phyloP scores from a whole-genome alignment of 73 alveolate genomes.

The Stentor roeselii region DNA sequence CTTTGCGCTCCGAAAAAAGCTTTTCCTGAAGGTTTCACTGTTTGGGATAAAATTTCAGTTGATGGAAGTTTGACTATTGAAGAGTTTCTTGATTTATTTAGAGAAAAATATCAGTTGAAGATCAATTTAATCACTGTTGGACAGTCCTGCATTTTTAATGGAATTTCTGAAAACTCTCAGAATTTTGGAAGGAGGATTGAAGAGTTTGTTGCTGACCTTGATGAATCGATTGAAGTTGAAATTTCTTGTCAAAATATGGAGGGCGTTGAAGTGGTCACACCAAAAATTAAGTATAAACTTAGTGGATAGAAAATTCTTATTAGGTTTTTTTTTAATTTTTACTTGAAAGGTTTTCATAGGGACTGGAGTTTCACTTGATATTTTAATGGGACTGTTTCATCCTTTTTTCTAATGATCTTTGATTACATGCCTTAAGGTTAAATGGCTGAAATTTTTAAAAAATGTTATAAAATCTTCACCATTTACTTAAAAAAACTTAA shows the following conservation, averaged over 20 bases:
- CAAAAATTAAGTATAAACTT: background rate
- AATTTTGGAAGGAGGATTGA: background rate
- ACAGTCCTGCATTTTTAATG: background rate
- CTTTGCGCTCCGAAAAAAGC: slow-evolving; percentile 79
- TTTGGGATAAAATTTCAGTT: slow-evolving; percentile 87
- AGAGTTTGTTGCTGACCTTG: background rate
- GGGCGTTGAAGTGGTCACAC: background rate
- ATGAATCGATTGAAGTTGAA: background rate
- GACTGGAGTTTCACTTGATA: background rate
- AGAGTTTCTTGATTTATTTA: slow-evolving; percentile 63
- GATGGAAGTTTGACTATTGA: slow-evolving; percentile 74
- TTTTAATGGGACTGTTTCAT: background rate
- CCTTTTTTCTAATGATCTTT: background rate
- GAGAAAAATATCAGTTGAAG: slow-evolving; percentile 42
- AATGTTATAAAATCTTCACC: no score
- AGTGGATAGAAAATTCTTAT: background rate
- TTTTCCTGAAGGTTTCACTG: slow-evolving; percentile 85
- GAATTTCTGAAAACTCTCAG: background rate
- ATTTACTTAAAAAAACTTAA: no score
- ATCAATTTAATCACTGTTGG: background rate
- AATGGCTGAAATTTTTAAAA: background rate
- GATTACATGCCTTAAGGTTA: background rate
- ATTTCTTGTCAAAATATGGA: background rate
- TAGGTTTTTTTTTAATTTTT: no score
- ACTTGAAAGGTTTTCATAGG: background rate